Percentiles rank a stretch among this genome's conserved stretches.
These are phyloP conservation scores for Metroxylon sagu DNA, from an alignment of 176 grass and related monocot species.

Conservation along the genomic window DNA sequence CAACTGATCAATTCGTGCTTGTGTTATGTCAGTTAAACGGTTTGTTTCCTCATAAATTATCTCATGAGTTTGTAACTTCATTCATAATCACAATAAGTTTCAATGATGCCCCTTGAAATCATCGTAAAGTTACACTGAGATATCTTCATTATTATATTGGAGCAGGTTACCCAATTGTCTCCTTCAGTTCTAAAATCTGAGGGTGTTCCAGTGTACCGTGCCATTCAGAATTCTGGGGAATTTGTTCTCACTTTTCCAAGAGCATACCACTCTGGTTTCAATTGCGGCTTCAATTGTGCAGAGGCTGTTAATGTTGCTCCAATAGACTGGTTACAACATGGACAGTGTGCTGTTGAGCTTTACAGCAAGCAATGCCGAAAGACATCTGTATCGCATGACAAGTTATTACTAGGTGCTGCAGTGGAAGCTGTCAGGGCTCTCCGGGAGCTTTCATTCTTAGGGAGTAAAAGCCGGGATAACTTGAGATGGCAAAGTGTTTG, in stretches of 20 bases:
- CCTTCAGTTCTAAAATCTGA: slow-evolving; percentile 87
- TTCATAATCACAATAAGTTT: no score
- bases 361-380: slow-evolving; percentile 79
- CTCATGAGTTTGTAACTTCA: no score
- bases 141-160: slow-evolving; percentile 12
- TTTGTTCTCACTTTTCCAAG: slow-evolving; percentile 86
- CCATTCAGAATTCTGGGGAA: slow-evolving; percentile 64
- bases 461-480: slow-evolving; percentile 8
- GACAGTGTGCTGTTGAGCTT: slow-evolving; percentile 69
- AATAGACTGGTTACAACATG: slow-evolving; percentile 80
- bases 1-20: no score
- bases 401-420: slow-evolving; percentile 53
- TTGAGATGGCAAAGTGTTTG: slow-evolving; percentile 44
- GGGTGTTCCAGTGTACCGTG: slow-evolving; percentile 72
- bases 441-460: slow-evolving; percentile 22
- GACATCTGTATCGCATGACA: slow-evolving; percentile 90
- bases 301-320: slow-evolving; percentile 95
- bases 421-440: slow-evolving; percentile 58
- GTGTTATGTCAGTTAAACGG: no score
- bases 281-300: slow-evolving; percentile 95
- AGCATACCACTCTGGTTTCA: slow-evolving; percentile 94
- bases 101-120: no score
- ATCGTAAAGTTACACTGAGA: background rate
- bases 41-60: no score
- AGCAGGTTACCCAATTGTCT: slow-evolving; percentile 91